Evolutionary conservation across 371 early-diverging fungal species (phyloP), one percentile per base, ranked within the genome.

Genomic region (Nematocida sp.): DNA sequence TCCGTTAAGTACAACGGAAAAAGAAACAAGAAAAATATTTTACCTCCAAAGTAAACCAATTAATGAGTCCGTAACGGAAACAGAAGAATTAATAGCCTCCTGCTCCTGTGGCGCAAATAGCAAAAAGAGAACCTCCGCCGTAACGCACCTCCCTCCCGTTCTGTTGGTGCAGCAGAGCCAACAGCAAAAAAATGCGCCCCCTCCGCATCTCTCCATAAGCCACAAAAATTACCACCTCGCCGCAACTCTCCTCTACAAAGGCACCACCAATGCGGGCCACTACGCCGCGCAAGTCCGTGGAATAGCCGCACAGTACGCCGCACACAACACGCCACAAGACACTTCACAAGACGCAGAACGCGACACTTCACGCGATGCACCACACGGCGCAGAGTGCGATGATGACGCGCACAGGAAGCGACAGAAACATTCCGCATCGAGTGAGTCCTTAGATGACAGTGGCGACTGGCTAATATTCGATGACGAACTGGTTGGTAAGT

Each of bases 221-320:
- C 33, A 16, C 18, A 23, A 47, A 9, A 45, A 71, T 28, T 71
- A 71, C 36, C 16, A 2, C n/a, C 64, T 71, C 0, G 20, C 23
- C 20, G 42, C 50, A 7, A 45, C 61, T 25, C 28, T 71, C 13
- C 23, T 71, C 4, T 48, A 71, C 45, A 47, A 38, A 33, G 75
- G 75, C 18, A 71, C 75, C 20, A 30, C 32, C 2, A 32, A 61
- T 5, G 63, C 75, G 1, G 75, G 75, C 35, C 75, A 71, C 36
- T 71, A 71, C 32, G 32, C 48, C 20, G 53, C 33, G 23, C 63
- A 71, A 36, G 36, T 51, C 16, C 49, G 36, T 11, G 20, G 13
- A 13, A 45, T 13, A 20, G 20, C 13, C 20, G 20, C 13, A 45
- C 45, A 13, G 45, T 45, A 45, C 45, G 20, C 45, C 20, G n/a